These are phyloP conservation scores for Limnanthes douglasii DNA, from an alignment of 345 rosid species.

Conservation along the genomic window DNA sequence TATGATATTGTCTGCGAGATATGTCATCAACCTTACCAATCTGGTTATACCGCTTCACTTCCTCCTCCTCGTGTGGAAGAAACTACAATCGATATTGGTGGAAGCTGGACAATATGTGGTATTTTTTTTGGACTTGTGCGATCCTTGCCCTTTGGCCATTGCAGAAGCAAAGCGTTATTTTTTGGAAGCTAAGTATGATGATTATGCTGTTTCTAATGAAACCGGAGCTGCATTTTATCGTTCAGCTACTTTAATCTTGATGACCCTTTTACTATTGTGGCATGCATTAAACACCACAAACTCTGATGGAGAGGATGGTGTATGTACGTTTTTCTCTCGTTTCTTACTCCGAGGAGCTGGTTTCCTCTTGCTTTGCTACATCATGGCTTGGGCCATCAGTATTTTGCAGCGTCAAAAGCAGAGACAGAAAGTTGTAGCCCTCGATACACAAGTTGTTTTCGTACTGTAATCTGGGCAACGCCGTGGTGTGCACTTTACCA, in stretches of 20 bases:
- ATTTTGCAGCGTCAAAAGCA: slow-evolving; percentile 79
- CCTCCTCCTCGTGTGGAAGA: slow-evolving; percentile 42
- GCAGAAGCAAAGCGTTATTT: slow-evolving; percentile 88
- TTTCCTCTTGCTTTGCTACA: slow-evolving; percentile 88
- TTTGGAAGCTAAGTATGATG: slow-evolving; percentile 77
- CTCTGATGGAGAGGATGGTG: slow-evolving; percentile 48
- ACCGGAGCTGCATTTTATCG: slow-evolving; percentile 90
- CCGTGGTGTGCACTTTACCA: slow-evolving; percentile 58
- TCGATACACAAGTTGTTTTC: slow-evolving; percentile 76
- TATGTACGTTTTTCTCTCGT: slow-evolving; percentile 55
- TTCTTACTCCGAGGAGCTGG: slow-evolving; percentile 71
- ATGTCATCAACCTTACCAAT: slow-evolving; percentile 83
- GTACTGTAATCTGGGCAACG: slow-evolving; percentile 74
- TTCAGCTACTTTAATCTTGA: slow-evolving; percentile 63
- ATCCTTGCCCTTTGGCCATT: slow-evolving; percentile 73
- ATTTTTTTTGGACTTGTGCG: slow-evolving; percentile 56
- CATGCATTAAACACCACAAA: slow-evolving; percentile 59
- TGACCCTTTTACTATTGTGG: slow-evolving; percentile 75
- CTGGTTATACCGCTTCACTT: slow-evolving; percentile 77
- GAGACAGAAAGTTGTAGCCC: slow-evolving; percentile 87
- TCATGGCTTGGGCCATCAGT: slow-evolving; percentile 97
- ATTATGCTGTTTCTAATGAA: slow-evolving; percentile 61
- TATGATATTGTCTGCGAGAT: slow-evolving; percentile 84
- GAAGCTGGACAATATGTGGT: slow-evolving; percentile 90
- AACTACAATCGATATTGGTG: slow-evolving; percentile 72